Conservation (phyloP, 768 basidiomycete genomes). For the Mycena vulgaris region DNA sequence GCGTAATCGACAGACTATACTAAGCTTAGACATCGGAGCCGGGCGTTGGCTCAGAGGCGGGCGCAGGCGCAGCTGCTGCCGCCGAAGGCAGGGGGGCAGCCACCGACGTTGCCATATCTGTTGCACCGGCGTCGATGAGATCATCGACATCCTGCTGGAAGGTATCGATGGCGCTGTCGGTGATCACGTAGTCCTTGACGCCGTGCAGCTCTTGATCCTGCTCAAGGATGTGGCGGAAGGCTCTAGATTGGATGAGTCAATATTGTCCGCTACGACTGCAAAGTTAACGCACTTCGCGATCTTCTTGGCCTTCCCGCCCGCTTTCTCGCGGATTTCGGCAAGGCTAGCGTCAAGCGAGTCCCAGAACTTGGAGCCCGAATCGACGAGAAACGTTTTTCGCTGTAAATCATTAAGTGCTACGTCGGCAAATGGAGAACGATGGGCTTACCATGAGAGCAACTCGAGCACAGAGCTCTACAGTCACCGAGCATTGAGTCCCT, state of each 20-base stretch:
- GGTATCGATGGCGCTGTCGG: neutral
- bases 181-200: neutral
- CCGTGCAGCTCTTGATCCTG: neutral
- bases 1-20: neutral
- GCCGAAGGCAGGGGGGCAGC: too few species aligned
- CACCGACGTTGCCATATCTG: neutral
- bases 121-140: neutral
- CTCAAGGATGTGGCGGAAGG: neutral
- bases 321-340: neutral
- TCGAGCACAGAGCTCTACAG: constrained; percentile 1
- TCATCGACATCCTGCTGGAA: constrained; percentile 18
- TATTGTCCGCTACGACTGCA: neutral
- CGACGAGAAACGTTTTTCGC: neutral
- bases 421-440: neutral
- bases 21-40: neutral
- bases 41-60: too few species aligned
- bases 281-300: neutral
- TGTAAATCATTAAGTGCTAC: neutral
- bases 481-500: constrained; percentile 7
- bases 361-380: neutral
- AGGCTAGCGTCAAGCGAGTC: neutral
- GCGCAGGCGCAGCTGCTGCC: too few species aligned
- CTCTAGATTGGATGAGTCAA: neutral
- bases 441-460: constrained; percentile 23
- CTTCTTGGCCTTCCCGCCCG: neutral